These are phyloP conservation scores for Rubia balearica DNA, from an alignment of 305 asterid genomes.

Conservation along the genomic window DNA sequence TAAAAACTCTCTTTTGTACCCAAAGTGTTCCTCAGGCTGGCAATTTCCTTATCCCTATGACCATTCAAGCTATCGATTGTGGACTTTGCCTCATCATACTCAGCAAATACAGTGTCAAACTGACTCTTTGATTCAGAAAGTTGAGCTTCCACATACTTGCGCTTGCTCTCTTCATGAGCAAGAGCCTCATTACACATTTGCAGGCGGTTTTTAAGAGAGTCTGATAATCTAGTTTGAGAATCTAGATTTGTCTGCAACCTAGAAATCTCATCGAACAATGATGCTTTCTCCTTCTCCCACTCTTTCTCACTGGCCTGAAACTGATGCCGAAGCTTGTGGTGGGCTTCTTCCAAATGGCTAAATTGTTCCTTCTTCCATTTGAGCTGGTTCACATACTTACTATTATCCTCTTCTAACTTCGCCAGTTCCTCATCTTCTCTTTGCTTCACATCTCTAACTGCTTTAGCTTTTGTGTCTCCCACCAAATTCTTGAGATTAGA, in stretches of 20 bases:
- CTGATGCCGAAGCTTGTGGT: conserved; percentile 48
- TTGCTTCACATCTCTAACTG: conserved; percentile 29
- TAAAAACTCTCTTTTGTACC: conserved; percentile 50
- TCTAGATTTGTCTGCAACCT: conserved; percentile 51
- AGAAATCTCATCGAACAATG: conserved; percentile 55
- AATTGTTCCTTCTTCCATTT: conserved; percentile 95
- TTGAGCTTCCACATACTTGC: conserved; percentile 52
- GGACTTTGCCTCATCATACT: conserved; percentile 60
- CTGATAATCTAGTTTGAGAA: conserved; percentile 59
- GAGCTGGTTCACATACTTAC: conserved; percentile 57
- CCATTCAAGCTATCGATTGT: conserved; percentile 40
- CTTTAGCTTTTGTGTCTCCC: conserved; percentile 24
- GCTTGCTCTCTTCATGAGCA: conserved; percentile 75
- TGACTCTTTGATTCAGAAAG: conserved; percentile 50
- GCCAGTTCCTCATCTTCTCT: conserved; percentile 38
- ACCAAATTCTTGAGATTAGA: conserved; percentile 40
- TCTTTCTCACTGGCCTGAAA: conserved; percentile 53
- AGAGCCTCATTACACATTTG: conserved; percentile 77
- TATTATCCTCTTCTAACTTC: conserved; percentile 54
- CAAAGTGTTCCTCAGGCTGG: conserved; percentile 50
- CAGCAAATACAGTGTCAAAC: conserved; percentile 49
- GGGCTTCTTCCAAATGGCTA: conserved; percentile 69
- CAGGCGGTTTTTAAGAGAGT: conserved; percentile 49
- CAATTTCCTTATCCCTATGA: conserved; percentile 70
- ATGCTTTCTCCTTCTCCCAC: conserved; percentile 69